A percentile compares a stretch with the other conserved stretches of the same genome.
These are phyloP conservation scores for Agaricus subrufescens DNA, from an alignment of 768 basidiomycete genomes.

Conservation along the genomic window DNA sequence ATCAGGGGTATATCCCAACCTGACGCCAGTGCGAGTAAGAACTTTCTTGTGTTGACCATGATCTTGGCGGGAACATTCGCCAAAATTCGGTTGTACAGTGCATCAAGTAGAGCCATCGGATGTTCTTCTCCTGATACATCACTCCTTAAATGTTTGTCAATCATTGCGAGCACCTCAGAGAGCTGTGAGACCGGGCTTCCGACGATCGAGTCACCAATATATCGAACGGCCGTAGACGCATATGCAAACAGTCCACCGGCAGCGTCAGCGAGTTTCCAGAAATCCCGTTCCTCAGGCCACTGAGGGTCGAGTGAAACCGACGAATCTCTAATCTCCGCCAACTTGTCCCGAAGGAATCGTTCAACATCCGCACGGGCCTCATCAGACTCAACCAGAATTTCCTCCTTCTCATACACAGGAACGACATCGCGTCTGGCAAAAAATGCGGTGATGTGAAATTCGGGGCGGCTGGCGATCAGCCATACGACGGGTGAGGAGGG, in stretches of 20 bases:
- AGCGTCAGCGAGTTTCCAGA: constrained; percentile 13
- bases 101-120: too few relatives aligned
- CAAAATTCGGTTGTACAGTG: too few relatives aligned
- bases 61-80: too few relatives aligned
- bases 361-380: not conserved
- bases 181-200: not conserved
- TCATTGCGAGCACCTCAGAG: too few relatives aligned
- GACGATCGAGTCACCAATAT: constrained; percentile 7
- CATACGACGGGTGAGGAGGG: constrained; percentile 14
- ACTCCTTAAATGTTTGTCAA: too few relatives aligned
- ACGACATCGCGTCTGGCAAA: constrained; percentile 4
- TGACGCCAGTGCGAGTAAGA: too few relatives aligned
- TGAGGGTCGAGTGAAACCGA: not conserved
- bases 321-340: not conserved
- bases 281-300: constrained; percentile 14
- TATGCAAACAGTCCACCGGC: constrained; percentile 22
- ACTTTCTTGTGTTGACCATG: too few relatives aligned
- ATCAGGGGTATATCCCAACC: too few relatives aligned
- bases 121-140: too few relatives aligned
- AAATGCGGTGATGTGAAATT: constrained; percentile 13
- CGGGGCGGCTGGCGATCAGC: constrained; percentile 22
- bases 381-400: too few relatives aligned
- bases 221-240: constrained; percentile 16
- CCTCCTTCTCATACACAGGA: not conserved
- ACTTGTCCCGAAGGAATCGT: not conserved